Evolutionary conservation across 2,329 filamentous ascomycete genomes (phyloP).

Genomic region (Pseudocercospora cruenta): DNA sequence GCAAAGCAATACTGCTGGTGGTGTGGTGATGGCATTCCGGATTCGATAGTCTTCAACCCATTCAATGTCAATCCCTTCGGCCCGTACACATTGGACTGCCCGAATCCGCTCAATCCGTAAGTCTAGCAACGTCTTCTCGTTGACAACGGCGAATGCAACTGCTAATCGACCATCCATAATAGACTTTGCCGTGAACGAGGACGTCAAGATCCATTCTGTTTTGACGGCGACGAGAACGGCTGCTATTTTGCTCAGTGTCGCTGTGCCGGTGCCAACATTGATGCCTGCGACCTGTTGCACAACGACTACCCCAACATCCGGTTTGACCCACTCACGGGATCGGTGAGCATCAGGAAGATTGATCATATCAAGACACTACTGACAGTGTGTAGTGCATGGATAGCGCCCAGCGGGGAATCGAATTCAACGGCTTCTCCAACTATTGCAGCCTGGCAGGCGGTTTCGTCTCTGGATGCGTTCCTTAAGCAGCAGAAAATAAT

Average conservation of each 20-base stretch:
- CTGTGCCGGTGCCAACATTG: neutral
- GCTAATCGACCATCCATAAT: neutral
- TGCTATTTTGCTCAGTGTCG: neutral
- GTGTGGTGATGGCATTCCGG: neutral
- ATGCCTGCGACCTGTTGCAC: neutral
- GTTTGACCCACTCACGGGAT: neutral
- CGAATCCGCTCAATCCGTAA: neutral
- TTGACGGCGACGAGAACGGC: neutral
- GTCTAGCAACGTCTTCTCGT: neutral
- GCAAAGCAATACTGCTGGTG: neutral
- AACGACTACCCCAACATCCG: neutral
- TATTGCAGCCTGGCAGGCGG: neutral
- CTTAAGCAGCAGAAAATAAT: neutral
- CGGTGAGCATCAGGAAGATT: neutral
- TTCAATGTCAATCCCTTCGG: neutral
- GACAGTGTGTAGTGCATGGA: conserved; percentile 2
- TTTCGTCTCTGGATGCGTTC: neutral
- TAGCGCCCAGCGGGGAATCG: neutral
- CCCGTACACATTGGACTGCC: neutral
- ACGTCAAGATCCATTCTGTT: neutral
- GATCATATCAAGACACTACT: neutral
- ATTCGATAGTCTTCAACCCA: neutral
- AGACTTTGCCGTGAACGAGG: neutral
- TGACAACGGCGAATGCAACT: neutral
- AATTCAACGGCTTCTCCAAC: neutral